These are phyloP conservation scores for Triticum turgidum DNA, from an alignment of 176 grass and related monocot species.

Conservation along the genomic window DNA sequence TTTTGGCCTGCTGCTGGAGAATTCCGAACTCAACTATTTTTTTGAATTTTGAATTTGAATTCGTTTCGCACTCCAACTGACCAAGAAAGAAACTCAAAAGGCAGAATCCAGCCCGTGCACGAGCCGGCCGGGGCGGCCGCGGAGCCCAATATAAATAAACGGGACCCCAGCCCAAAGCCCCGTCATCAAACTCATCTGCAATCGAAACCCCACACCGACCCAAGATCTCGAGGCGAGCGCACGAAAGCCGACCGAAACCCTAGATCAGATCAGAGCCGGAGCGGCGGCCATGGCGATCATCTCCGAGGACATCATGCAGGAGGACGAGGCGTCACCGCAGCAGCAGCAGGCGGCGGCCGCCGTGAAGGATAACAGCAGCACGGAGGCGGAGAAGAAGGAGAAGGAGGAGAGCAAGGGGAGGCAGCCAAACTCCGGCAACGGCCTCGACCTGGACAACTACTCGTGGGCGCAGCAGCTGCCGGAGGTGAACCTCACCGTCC, in stretches of 20 bases:
- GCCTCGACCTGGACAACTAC: conserved; percentile 64
- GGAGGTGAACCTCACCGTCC: conserved; percentile 52
- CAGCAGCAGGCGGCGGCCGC: too few relatives aligned
- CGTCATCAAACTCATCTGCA: neutral
- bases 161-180: neutral
- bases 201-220: neutral
- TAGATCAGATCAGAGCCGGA: neutral
- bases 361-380: rapidly evolving
- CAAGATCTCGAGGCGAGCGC: too few relatives aligned
- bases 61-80: too few relatives aligned
- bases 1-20: too few relatives aligned
- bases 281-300: neutral
- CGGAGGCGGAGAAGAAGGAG: neutral
- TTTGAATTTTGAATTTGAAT: too few relatives aligned
- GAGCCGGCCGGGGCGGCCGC: too few relatives aligned
- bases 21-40: too few relatives aligned
- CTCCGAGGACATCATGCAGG: neutral
- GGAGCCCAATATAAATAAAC: neutral
- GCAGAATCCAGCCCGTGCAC: neutral
- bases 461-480: conserved; percentile 57
- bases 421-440: conserved; percentile 52
- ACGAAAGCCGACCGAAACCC: neutral
- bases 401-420: neutral
- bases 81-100: too few relatives aligned
- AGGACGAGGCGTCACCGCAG: neutral